Conservation (phyloP, 169 alveolate genomes). For the Cryptosporidium bovis region DNA sequence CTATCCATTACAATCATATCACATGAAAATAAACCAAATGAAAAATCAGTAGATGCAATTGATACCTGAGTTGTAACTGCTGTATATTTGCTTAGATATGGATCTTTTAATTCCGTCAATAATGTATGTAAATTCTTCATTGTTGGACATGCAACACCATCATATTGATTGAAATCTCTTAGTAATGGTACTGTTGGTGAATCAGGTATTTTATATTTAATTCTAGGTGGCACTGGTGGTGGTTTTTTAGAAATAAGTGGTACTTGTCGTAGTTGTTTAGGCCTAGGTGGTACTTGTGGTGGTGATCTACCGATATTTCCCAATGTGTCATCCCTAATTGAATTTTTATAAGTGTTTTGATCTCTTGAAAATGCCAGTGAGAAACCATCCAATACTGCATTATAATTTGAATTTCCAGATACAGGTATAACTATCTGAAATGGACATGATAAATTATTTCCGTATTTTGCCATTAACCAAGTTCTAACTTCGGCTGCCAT, state of each 20-base stretch:
- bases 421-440: slow-evolving; percentile 23
- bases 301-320: background rate
- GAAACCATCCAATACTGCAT: slow-evolving; percentile 15
- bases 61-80: slow-evolving; percentile 62
- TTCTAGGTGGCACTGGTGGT: background rate
- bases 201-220: background rate
- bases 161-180: slow-evolving; percentile 57
- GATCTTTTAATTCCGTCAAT: slow-evolving; percentile 16
- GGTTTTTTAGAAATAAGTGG: background rate
- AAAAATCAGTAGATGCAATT: slow-evolving; percentile 14
- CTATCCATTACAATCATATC: slow-evolving; percentile 43
- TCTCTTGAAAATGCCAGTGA: slow-evolving; percentile 42
- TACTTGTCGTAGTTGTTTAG: background rate
- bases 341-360: background rate
- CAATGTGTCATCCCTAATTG: background rate
- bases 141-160: slow-evolving; percentile 72
- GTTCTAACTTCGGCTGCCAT: slow-evolving; percentile 34
- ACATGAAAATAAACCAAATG: slow-evolving; percentile 32
- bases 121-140: slow-evolving; percentile 34
- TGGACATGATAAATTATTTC: slow-evolving; percentile 38
- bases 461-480: slow-evolving; percentile 27
- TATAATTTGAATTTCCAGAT: background rate
- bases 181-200: slow-evolving; percentile 27
- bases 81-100: slow-evolving; percentile 10
- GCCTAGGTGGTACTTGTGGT: background rate